These are phyloP conservation scores for Remersonia thermophila DNA, from an alignment of 2,329 filamentous ascomycete species.

Conservation along the genomic window DNA sequence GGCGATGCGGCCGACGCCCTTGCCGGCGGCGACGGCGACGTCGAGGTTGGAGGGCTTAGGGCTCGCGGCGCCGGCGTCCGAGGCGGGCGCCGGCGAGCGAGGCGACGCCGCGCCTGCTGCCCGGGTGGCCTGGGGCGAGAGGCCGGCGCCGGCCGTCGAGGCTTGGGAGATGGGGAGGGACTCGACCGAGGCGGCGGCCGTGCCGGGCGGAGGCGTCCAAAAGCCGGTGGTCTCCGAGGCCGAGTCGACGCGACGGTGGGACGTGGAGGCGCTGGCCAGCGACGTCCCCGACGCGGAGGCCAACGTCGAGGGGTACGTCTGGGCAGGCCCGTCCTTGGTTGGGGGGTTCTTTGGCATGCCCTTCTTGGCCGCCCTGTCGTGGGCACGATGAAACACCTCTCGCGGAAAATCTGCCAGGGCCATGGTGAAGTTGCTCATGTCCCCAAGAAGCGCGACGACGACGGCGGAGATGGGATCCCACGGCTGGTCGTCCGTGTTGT, in stretches of 20 bases:
- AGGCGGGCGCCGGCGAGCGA: no score
- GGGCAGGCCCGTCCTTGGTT: background rate
- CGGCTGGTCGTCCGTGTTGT: slow-evolving; percentile 66
- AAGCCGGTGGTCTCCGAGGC: slow-evolving; percentile 9
- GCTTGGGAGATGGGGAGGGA: background rate
- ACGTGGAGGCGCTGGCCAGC: background rate
- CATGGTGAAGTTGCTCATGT: slow-evolving; percentile 70
- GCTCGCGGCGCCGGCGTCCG: background rate
- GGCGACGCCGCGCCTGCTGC: no score
- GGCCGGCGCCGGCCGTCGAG: background rate
- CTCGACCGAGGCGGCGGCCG: background rate
- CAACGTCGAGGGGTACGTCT: slow-evolving; percentile 1
- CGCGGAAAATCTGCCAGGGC: slow-evolving; percentile 63
- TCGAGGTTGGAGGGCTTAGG: slow-evolving; percentile 30
- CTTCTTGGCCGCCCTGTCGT: background rate
- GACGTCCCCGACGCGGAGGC: slow-evolving; percentile 2
- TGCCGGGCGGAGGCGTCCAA: background rate
- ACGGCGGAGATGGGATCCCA: slow-evolving; percentile 69
- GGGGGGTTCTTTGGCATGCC: slow-evolving; percentile 8
- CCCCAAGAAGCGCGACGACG: slow-evolving; percentile 66
- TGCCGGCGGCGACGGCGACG: slow-evolving; percentile 51
- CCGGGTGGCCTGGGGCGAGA: background rate
- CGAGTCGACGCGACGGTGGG: background rate
- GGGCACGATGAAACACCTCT: slow-evolving; percentile 36
- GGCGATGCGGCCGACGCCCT: slow-evolving; percentile 59